These are phyloP conservation scores for Candida awuae DNA, from an alignment of 805 yeast genomes.

Conservation along the genomic window DNA sequence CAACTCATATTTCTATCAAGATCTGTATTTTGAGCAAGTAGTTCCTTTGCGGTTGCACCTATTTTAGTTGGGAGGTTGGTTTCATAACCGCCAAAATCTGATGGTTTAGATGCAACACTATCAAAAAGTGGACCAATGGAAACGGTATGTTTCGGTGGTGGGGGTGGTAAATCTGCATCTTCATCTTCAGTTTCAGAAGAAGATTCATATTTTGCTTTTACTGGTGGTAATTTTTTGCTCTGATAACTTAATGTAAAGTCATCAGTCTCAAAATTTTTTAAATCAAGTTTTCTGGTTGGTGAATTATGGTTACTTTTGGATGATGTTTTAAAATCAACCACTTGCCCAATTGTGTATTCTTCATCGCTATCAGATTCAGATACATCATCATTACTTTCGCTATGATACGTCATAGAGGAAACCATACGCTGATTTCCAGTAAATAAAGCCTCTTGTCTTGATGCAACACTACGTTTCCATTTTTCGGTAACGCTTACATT, in stretches of 20 bases:
- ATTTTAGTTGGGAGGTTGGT: too few species aligned
- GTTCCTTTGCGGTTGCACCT: too few species aligned
- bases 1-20: slow-evolving; percentile 1
- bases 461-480: slow-evolving; percentile 9
- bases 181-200: not conserved
- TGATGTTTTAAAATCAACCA: slow-evolving; percentile 19
- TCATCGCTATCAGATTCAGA: slow-evolving; percentile 9
- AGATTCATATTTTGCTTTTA: not conserved
- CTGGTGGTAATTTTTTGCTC: slow-evolving; percentile 9
- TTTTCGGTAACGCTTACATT: slow-evolving; percentile 1
- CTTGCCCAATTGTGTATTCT: slow-evolving; percentile 20
- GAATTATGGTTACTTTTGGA: slow-evolving; percentile 3
- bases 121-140: slow-evolving; percentile 18
- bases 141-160: slow-evolving; percentile 22
- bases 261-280: slow-evolving; percentile 1
- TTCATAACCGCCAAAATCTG: not conserved
- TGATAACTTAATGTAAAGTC: slow-evolving; percentile 11
- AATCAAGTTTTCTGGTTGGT: not conserved
- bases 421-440: not conserved
- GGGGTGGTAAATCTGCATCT: slow-evolving; percentile 17
- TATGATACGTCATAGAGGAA: not conserved
- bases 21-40: too few species aligned
- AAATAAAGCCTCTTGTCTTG: slow-evolving; percentile 10
- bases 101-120: not conserved
- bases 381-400: slow-evolving; percentile 3